phyloP scores from a whole-genome alignment of 2,329 filamentous ascomycete genomes.

The Pochonia chlamydosporia region DNA sequence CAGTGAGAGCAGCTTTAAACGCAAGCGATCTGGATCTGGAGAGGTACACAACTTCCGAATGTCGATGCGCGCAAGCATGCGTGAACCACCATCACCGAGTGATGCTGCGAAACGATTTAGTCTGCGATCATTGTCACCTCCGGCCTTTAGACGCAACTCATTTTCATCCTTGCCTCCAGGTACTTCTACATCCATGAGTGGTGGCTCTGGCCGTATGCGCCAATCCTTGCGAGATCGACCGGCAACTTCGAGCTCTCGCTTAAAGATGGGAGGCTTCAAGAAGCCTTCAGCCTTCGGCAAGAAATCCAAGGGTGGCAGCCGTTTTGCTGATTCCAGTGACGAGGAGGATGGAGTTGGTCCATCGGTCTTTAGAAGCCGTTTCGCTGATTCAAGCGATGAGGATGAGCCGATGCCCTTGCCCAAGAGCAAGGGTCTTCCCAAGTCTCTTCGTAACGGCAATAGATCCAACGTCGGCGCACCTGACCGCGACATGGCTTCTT shows the following conservation, averaged over 20 bases:
- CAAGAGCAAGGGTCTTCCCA: constrained; percentile 27
- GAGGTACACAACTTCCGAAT: constrained; percentile 59
- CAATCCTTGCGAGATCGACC: constrained; percentile 36
- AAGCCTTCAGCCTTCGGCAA: constrained; percentile 33
- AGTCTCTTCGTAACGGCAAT: constrained; percentile 21
- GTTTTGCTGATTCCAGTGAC: constrained; percentile 59
- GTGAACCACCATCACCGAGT: constrained; percentile 19
- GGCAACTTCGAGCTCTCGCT: constrained; percentile 31
- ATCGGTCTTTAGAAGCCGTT: constrained; percentile 48
- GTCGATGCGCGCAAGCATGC: constrained; percentile 56
- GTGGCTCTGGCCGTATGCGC: constrained; percentile 31
- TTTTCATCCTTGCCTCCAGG: constrained; percentile 33
- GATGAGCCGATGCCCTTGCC: constrained; percentile 11
- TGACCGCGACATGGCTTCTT: constrained; percentile 32
- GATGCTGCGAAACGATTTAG: constrained; percentile 56
- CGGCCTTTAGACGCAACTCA: constrained; percentile 40
- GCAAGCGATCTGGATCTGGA: constrained; percentile 42
- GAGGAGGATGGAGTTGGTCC: constrained; percentile 36
- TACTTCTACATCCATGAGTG: constrained; percentile 16
- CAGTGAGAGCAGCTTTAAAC: constrained; percentile 79
- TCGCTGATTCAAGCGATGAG: constrained; percentile 34
- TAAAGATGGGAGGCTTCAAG: constrained; percentile 33
- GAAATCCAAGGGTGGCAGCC: constrained; percentile 36
- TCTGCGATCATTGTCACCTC: constrained; percentile 64
- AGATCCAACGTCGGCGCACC: constrained; percentile 3